Evolutionary conservation across 108 stramenopile species (phyloP), one percentile per base, ranked within the genome.

Genomic region (Bacterosira constricta): DNA sequence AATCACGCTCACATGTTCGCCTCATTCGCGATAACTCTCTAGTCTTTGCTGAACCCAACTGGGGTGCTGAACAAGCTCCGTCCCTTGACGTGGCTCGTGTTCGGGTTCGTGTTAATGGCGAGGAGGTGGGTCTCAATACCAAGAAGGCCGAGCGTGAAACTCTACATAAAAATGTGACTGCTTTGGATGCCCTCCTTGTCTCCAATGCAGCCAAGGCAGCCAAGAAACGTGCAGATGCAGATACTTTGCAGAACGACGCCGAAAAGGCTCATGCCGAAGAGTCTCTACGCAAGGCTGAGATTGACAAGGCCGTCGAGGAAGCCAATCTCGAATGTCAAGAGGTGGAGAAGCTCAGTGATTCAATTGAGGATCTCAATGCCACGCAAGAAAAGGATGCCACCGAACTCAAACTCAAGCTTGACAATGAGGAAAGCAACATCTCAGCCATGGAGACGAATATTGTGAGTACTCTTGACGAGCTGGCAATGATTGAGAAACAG

Each of bases 51-150:
- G 41, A 75, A 25, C 80, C 75, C 12, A 72, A 39, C 23, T 73
- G 79, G 79, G 79, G 60, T n/a, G 51, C 46, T 31, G 76, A 81
- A 26, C 71, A 78, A 31, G 51, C 53, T 13, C 75, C 69, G 31
- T 77, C 76, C 34, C 70, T 81, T 13, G 80, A 81, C 38, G 76
- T 81, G 9, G 54, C 80, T 17, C 62, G 76, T 25, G 72, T 81
- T 60, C 51, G 71, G 18, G 45, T 68, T 35, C 75, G 77, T 31
- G 76, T 81, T 30, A 56, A 47, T 66, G 62, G 55, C 23, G 36
- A 66, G 30, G 76, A 77, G 26, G 64, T 49, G 1, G 62, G 50
- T 20, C 71, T 80, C 17, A 49, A 46, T 47, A 18, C 41, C 13
- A 60, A 45, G 20, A 66, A 51, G 70, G 29, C 42, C 32, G 54